Conservation (phyloP, 2,329 filamentous ascomycete species). For the Trichoderma breve region DNA sequence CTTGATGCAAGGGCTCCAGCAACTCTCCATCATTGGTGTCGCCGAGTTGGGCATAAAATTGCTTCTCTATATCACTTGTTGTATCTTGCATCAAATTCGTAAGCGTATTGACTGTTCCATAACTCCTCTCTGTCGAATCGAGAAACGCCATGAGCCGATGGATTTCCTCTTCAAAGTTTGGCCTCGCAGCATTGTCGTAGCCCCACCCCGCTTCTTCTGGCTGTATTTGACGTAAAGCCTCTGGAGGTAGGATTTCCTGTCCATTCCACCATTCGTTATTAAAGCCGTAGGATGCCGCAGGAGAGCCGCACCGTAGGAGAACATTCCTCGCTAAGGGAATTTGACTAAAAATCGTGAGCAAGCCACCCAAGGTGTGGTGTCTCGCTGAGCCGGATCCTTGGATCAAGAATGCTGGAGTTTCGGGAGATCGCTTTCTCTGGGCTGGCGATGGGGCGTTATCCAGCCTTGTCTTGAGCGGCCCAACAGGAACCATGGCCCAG, state of each 20-base stretch:
- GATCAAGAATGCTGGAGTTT: conserved; percentile 52
- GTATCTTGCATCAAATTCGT: conserved; percentile 37
- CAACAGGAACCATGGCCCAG: conserved; percentile 58
- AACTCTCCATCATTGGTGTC: conserved; percentile 28
- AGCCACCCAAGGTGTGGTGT: conserved; percentile 48
- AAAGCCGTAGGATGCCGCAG: conserved; percentile 51
- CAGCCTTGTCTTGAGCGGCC: conserved; percentile 27
- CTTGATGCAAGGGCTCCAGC: conserved; percentile 34
- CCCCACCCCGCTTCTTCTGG: conserved; percentile 33
- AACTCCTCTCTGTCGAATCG: conserved; percentile 58
- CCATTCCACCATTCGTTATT: conserved; percentile 63
- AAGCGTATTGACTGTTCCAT: conserved; percentile 54
- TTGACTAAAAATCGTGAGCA: conserved; percentile 59
- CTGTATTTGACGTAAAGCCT: conserved; percentile 36
- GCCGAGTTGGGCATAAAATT: conserved; percentile 45
- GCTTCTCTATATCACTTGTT: conserved; percentile 39
- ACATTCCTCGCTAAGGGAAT: conserved; percentile 59
- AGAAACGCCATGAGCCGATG: conserved; percentile 64
- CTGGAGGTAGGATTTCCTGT: conserved; percentile 45
- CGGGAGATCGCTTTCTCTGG: conserved; percentile 41
- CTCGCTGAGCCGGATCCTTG: conserved; percentile 34
- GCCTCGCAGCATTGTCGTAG: conserved; percentile 26
- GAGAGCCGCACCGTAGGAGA: conserved; percentile 45
- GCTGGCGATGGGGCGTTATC: conserved; percentile 36
- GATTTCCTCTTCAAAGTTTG: conserved; percentile 51